Evolutionary conservation across 805 yeast species (phyloP).

Genomic region (Yarrowia keelungensis): DNA sequence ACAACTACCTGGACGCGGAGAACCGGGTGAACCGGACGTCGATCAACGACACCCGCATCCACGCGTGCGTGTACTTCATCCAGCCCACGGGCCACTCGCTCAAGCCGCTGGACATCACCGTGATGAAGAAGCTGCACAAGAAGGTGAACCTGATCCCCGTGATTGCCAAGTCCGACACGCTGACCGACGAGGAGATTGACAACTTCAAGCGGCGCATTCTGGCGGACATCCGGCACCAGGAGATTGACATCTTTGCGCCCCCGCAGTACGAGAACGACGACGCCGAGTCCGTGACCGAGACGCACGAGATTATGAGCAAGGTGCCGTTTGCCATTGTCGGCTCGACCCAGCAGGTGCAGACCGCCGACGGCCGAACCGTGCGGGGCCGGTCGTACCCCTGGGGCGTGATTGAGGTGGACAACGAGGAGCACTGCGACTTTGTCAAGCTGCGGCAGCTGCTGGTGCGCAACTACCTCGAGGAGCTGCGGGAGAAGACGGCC

Average conservation of each 20-base stretch:
- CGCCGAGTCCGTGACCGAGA: conserved; percentile 74
- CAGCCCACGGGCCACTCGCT: conserved; percentile 97
- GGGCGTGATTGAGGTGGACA: conserved; percentile 96
- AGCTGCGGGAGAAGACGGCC: conserved; percentile 84
- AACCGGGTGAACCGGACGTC: conserved; percentile 77
- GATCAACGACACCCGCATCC: conserved; percentile 82
- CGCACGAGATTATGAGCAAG: conserved; percentile 68
- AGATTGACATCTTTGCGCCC: conserved; percentile 79
- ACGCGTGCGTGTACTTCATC: conserved; percentile 90
- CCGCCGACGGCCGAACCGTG: conserved; percentile 76
- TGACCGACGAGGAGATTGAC: conserved; percentile 83
- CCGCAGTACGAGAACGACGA: conserved; percentile 81
- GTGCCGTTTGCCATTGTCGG: conserved; percentile 96
- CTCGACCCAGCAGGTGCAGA: conserved; percentile 71
- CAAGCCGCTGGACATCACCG: conserved; percentile 84
- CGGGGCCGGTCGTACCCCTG: conserved; percentile 96
- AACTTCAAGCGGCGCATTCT: conserved; percentile 78
- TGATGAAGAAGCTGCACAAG: conserved; percentile 85
- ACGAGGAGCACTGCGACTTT: conserved; percentile 92
- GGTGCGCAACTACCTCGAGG: conserved; percentile 90
- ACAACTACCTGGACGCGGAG: conserved; percentile 87
- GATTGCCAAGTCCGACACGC: conserved; percentile 92
- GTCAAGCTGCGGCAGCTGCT: conserved; percentile 85
- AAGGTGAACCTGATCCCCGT: conserved; percentile 94
- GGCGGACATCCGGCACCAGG: conserved; percentile 76